phyloP scores from a whole-genome alignment of 163 green algal genomes.

The Dunaliella salina region DNA sequence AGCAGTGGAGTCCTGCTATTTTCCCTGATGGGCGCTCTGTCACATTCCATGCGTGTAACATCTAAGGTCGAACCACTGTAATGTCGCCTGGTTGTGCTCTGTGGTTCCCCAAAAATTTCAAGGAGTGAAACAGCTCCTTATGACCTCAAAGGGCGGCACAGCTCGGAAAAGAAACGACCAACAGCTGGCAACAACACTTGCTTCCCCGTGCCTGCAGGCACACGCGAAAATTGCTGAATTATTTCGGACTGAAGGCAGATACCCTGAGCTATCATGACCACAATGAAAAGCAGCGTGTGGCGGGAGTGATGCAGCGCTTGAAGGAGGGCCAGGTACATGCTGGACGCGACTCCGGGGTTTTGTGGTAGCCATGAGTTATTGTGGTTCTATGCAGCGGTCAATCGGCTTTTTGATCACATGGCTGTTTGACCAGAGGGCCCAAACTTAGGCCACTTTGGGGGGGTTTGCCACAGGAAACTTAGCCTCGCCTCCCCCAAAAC shows the following conservation, averaged over 20 bases:
- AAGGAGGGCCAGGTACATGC: background rate
- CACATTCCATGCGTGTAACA: background rate
- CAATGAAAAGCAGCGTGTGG: constrained; percentile 65
- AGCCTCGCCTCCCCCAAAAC: no score
- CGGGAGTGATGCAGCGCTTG: constrained; percentile 53
- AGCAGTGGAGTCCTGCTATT: no score
- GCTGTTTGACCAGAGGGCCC: no score
- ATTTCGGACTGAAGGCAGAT: constrained; percentile 48
- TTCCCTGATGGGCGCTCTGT: background rate
- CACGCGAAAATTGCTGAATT: constrained; percentile 65
- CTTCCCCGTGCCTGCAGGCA: constrained; percentile 34
- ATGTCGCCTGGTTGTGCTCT: no score
- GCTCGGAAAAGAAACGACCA: no score
- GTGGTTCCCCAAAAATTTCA: background rate
- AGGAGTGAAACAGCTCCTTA: background rate
- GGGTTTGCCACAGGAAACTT: no score
- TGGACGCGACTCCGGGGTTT: no score
- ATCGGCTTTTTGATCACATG: no score
- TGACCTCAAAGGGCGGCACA: no score
- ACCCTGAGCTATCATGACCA: constrained; percentile 75
- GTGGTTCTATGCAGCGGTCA: no score
- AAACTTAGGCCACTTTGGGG: no score
- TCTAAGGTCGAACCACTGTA: background rate
- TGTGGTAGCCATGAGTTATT: no score
- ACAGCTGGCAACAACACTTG: background rate